Conservation (phyloP, 2,329 filamentous ascomycete species). For the Calonectria hawksworthii region DNA sequence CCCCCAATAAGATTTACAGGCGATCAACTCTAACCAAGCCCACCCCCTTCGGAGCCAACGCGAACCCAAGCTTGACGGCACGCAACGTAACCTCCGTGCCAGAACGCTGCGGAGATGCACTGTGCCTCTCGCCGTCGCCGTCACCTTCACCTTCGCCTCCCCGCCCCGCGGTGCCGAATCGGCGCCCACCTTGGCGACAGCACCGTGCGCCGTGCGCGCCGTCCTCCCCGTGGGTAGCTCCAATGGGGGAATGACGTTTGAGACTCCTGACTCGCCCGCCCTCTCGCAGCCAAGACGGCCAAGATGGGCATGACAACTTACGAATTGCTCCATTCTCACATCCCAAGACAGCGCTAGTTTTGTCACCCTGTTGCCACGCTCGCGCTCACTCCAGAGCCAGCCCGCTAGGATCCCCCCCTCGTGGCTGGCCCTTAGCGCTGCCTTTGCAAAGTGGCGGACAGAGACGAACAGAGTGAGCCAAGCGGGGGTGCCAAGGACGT, state of each 20-base stretch:
- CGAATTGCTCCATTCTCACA: constrained; percentile 1
- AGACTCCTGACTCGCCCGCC: background rate
- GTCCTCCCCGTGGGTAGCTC: background rate
- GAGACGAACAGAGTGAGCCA: too few relatives aligned
- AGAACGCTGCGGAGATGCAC: background rate
- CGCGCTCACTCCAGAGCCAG: background rate
- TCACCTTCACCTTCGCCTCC: background rate
- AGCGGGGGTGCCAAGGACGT: too few relatives aligned
- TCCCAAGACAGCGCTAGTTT: background rate
- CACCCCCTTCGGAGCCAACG: background rate
- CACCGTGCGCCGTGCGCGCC: background rate
- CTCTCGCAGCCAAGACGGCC: background rate
- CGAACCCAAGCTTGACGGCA: constrained; percentile 1
- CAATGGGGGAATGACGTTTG: background rate
- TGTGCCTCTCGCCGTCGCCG: constrained; percentile 8
- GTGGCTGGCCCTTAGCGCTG: background rate
- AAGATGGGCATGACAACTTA: background rate
- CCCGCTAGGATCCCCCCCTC: background rate
- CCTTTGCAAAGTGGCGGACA: background rate
- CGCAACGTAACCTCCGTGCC: constrained; percentile 19
- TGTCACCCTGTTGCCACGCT: background rate
- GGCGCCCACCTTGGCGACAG: background rate
- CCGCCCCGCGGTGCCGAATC: constrained; percentile 17
- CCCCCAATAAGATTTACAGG: constrained; percentile 7
- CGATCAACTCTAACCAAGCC: constrained; percentile 6